Percentiles rank a stretch among this genome's conserved stretches.
These are phyloP conservation scores for Diaporthe batatas DNA, from an alignment of 2,329 filamentous ascomycete genomes.

Conservation along the genomic window DNA sequence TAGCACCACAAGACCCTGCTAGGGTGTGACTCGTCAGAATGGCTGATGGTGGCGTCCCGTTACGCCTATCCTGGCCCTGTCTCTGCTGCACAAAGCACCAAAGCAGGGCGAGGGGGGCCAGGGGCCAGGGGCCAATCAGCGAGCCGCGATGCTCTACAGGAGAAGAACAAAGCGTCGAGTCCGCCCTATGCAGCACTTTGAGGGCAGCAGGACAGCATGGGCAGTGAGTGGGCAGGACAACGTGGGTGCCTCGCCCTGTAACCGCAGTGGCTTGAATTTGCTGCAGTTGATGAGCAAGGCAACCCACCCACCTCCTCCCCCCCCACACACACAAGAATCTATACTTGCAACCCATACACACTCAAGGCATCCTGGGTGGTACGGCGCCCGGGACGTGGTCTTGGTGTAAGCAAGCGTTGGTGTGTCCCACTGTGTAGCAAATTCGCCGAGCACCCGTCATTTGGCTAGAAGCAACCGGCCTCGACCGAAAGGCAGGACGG, in stretches of 20 bases:
- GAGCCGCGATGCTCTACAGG: background rate
- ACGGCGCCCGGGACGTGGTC: background rate
- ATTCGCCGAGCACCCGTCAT: background rate
- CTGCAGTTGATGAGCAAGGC: background rate
- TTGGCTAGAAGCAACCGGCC: background rate
- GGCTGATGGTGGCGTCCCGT: background rate
- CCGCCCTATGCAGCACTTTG: constrained; percentile 21
- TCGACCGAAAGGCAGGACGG: background rate
- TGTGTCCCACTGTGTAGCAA: too few relatives aligned
- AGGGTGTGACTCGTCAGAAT: background rate
- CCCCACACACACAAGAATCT: background rate
- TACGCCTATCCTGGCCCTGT: constrained; percentile 13
- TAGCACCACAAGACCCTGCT: background rate
- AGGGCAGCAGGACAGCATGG: background rate
- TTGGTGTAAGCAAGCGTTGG: background rate
- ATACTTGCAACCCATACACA: background rate
- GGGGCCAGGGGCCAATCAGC: constrained; percentile 16
- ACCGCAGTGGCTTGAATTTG: constrained; percentile 20
- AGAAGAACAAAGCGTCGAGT: constrained; percentile 25
- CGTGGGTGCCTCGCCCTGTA: constrained; percentile 15
- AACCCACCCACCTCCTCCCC: background rate
- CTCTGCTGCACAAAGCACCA: constrained; percentile 29
- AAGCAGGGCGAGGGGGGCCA: constrained; percentile 17
- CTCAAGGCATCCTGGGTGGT: background rate
- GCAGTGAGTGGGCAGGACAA: background rate